Evolutionary conservation across 192 early-diverging fungal species (phyloP).

Genomic region (Backusella macrospora): DNA sequence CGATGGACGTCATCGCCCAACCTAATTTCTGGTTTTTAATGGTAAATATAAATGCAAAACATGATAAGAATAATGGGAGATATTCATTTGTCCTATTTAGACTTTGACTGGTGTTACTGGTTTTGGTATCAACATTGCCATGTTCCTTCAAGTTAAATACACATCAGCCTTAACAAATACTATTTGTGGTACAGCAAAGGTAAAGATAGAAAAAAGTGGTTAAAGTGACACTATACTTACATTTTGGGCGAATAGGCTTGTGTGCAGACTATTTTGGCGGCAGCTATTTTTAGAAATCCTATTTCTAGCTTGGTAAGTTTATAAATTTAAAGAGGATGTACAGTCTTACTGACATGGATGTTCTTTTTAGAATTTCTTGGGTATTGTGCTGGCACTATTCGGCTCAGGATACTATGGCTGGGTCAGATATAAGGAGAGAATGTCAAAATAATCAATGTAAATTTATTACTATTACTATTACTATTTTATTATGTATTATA

Average conservation of each 20-base stretch:
- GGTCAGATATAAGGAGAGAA: constrained; percentile 59
- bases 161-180: constrained; percentile 69
- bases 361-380: constrained; percentile 52
- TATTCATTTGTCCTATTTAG: constrained; percentile 1
- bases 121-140: constrained; percentile 68
- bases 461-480: neutral
- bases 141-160: constrained; percentile 70
- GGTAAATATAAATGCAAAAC: constrained; percentile 27
- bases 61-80: neutral
- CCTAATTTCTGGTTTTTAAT: constrained; percentile 62
- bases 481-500: neutral
- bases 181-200: constrained; percentile 69
- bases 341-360: neutral
- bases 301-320: constrained; percentile 57
- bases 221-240: neutral
- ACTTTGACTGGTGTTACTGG: constrained; percentile 60
- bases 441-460: constrained; percentile 40
- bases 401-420: constrained; percentile 61
- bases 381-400: constrained; percentile 58
- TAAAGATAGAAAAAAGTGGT: neutral
- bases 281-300: constrained; percentile 61
- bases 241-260: constrained; percentile 42
- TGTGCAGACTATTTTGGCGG: constrained; percentile 64
- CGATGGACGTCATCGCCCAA: constrained; percentile 49
- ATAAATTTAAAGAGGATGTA: neutral